These are phyloP conservation scores for Tetrahymena borealis DNA, from an alignment of 73 alveolate species.

Conservation along the genomic window DNA sequence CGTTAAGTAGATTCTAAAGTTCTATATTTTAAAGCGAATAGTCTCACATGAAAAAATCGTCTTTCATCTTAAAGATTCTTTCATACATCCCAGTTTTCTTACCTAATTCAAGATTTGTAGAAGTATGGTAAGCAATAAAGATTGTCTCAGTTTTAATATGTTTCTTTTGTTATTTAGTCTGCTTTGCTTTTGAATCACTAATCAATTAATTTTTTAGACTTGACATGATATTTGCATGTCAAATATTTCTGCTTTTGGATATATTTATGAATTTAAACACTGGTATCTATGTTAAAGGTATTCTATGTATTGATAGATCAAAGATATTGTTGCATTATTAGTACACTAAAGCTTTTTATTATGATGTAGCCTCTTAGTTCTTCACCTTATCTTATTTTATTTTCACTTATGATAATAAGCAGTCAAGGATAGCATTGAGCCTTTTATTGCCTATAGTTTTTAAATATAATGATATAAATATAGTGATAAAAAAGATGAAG, in stretches of 20 bases:
- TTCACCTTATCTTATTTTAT: not conserved
- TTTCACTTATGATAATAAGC: not conserved
- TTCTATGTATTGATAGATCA: not conserved
- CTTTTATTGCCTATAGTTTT: not conserved
- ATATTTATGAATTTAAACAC: not conserved
- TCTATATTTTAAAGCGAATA: too few relatives aligned
- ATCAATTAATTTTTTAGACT: not conserved
- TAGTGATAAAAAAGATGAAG: not conserved
- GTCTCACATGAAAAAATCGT: too few relatives aligned
- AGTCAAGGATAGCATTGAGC: not conserved
- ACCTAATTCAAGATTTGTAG: not conserved
- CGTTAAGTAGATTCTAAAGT: too few relatives aligned
- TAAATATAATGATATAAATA: not conserved
- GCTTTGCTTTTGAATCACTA: not conserved
- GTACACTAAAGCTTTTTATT: not conserved
- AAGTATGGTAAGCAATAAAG: not conserved
- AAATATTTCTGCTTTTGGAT: not conserved
- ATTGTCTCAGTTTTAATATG: not conserved
- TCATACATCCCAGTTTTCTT: not conserved
- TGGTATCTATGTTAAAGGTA: not conserved
- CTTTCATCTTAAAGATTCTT: not conserved
- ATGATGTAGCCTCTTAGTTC: not conserved
- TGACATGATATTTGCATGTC: not conserved
- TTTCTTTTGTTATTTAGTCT: not conserved
- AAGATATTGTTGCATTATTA: not conserved